Evolutionary conservation across 2,329 filamentous ascomycete genomes (phyloP).

Genomic region (Aspergillus jensenii): DNA sequence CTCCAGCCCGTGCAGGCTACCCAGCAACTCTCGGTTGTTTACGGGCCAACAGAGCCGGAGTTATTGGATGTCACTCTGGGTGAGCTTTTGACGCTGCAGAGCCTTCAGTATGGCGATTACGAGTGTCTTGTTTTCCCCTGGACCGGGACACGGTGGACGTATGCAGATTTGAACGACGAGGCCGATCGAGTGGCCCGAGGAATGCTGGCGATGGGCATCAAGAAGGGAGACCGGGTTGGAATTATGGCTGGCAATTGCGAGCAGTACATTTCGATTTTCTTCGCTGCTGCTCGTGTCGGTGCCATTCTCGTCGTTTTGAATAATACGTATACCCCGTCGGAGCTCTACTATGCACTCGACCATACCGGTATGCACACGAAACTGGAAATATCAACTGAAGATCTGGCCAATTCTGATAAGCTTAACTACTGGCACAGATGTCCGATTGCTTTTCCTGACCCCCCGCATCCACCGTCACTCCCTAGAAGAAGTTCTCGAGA

Average conservation of each 20-base stretch:
- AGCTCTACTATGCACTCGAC: constrained; percentile 68
- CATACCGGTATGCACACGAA: constrained; percentile 59
- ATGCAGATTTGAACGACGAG: constrained; percentile 63
- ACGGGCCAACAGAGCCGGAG: constrained; percentile 67
- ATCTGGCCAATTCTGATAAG: background rate
- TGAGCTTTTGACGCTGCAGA: constrained; percentile 71
- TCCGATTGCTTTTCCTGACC: constrained; percentile 72
- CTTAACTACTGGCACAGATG: constrained; percentile 50
- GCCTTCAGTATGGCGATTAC: constrained; percentile 61
- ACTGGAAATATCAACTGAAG: too few species aligned
- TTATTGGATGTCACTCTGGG: constrained; percentile 71
- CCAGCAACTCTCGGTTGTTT: constrained; percentile 55
- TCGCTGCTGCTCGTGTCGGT: constrained; percentile 66
- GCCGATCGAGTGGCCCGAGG: constrained; percentile 64
- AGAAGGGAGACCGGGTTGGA: constrained; percentile 67
- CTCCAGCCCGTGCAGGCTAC: constrained; percentile 18
- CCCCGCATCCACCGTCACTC: constrained; percentile 66
- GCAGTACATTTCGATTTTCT: constrained; percentile 66
- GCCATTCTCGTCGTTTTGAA: constrained; percentile 75
- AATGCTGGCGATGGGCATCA: constrained; percentile 65
- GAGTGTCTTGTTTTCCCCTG: constrained; percentile 74
- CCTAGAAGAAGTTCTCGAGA: constrained; percentile 59
- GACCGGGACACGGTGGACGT: constrained; percentile 74
- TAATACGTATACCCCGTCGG: constrained; percentile 75
- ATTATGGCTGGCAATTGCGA: constrained; percentile 69